Conservation (phyloP, 768 basidiomycete genomes). For the Lactifluus volemus region DNA sequence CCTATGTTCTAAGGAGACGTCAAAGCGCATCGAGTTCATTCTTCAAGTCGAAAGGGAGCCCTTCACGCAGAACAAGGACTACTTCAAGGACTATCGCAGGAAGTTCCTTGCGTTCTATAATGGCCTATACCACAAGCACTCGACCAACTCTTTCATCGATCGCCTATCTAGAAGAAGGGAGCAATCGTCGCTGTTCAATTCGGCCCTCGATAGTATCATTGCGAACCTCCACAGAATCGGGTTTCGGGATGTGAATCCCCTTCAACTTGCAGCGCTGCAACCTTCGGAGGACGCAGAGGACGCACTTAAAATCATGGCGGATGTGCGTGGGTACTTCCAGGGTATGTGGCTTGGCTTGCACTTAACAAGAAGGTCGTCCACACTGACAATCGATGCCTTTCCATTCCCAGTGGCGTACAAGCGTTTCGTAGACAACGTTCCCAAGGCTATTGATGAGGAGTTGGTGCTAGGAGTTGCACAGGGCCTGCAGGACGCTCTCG, state of each 20-base stretch:
- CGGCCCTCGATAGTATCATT: background rate
- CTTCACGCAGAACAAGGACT: background rate
- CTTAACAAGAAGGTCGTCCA: background rate
- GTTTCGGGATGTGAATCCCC: conserved; percentile 29
- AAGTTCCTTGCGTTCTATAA: conserved; percentile 6
- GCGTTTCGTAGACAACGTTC: conserved; percentile 37
- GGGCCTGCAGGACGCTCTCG: conserved; percentile 38
- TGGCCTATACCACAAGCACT: background rate
- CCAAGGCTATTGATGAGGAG: conserved; percentile 38
- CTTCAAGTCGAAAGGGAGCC: background rate
- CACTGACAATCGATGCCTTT: background rate
- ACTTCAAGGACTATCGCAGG: conserved; percentile 1
- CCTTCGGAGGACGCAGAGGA: conserved; percentile 45
- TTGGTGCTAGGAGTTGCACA: conserved; percentile 45
- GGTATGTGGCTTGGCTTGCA: conserved; percentile 31
- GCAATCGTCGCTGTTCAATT: background rate
- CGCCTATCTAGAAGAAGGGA: background rate
- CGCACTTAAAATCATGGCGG: conserved; percentile 58
- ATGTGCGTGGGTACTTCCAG: conserved; percentile 68
- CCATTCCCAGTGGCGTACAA: conserved; percentile 36
- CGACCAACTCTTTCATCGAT: background rate
- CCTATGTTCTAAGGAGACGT: background rate
- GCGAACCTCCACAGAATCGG: conserved; percentile 30
- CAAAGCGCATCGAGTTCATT: background rate
- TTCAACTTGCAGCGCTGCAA: conserved; percentile 42